Base-by-base conservation (phyloP, 2,329 filamentous ascomycete species). In the Cladophialophora exuberans region DNA sequence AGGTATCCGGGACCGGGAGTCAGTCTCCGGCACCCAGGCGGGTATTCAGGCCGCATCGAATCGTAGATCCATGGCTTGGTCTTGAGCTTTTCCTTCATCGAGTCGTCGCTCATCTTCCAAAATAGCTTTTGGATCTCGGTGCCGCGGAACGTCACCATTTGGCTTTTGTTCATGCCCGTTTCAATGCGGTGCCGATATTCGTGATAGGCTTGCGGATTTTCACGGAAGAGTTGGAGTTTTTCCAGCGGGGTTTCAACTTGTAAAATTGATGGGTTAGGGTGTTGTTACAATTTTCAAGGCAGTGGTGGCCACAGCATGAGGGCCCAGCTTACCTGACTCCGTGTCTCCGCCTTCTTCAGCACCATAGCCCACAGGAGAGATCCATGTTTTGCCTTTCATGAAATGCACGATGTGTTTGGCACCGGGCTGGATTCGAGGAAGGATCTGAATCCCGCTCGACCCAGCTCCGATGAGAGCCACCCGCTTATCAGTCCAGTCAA, bases 1-100 rank as follows among this genome's bases (percentile, higher is more conserved):
- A 88, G 76, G 62, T 88, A 88, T 0, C 84, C 85, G 0, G 84
- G 83, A 0, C 84, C 83, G 0, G 85, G 83, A 0, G 85, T 88
- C 0, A 86, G 71, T 1, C 86, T 78, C 7, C 85, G 78, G 60
- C 86, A 89, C 61, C 84, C 79, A 9, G 82, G 83, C 0, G 83
- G 81, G 61, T 85, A 88, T 57, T 84, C 79, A 0, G 86, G 85
- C 3, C 84, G 72, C 2, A 88, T 73, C 6, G 45, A 54, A 15
- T 55, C 38, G 15, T 50, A 51, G 11, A 55, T 50, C 43, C 43
- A 52, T 10, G 46, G 56, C 23, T 52, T 58, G 26, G 43, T 55
- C 46, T 45, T 51, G 17, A 58, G 56, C 36, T 58, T 50, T 20
- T 58, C 52, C 20, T 54, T 54, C 56, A 58, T 58, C 26, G 26